phyloP scores from a whole-genome alignment of 78 protist species.

The Cavenderia fasciculata region DNA sequence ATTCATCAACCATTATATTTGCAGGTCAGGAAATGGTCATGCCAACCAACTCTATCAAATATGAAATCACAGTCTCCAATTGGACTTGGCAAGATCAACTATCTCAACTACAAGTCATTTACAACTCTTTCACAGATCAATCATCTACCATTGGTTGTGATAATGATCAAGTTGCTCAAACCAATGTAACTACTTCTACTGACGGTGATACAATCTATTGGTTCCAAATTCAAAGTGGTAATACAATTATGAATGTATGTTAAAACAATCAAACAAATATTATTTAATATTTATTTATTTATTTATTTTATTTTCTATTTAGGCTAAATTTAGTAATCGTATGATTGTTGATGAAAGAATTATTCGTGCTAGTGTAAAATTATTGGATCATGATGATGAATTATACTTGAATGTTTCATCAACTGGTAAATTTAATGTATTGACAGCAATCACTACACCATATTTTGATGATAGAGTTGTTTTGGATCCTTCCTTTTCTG shows the following conservation, averaged over 20 bases:
- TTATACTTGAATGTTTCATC: too few relatives aligned
- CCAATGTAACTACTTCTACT: not conserved
- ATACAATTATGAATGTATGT: not conserved
- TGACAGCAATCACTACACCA: not conserved
- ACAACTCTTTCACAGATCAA: not conserved
- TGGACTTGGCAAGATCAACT: not conserved
- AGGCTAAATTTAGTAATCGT: not conserved
- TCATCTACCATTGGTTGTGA: not conserved
- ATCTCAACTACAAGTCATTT: not conserved
- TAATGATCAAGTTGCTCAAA: not conserved
- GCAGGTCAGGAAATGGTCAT: slow-evolving; percentile 3
- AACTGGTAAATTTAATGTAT: not conserved
- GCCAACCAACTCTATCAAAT: slow-evolving; percentile 4
- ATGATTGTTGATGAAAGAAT: not conserved
- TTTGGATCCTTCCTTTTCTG: slow-evolving; percentile 14
- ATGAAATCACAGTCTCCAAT: not conserved
- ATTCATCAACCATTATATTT: not conserved
- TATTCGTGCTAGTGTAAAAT: not conserved
- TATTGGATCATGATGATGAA: not conserved
- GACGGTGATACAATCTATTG: not conserved
- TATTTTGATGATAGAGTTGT: slow-evolving; percentile 5
- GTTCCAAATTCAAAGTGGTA: not conserved
- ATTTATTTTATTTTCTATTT: too few relatives aligned
- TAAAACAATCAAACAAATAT: too few relatives aligned
- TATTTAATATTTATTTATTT: too few relatives aligned